Evolutionary conservation across 2,329 filamentous ascomycete species (phyloP).

Genomic region (Aspergillus amoenus): DNA sequence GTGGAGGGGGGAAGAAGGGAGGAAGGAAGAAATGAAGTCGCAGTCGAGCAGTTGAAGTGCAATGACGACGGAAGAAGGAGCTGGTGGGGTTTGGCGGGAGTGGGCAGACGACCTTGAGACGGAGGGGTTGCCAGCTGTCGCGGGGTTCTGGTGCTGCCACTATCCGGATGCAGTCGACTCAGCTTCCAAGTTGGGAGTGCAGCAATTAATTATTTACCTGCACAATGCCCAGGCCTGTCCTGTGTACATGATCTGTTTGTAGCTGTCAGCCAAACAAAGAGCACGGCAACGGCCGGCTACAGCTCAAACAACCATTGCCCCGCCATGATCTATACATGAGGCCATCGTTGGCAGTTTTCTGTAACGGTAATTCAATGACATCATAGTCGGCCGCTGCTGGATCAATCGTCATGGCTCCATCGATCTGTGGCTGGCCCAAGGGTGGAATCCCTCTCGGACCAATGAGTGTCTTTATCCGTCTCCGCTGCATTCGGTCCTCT

Average conservation of each 20-base stretch:
- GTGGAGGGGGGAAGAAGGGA: not conserved
- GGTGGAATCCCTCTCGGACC: slow-evolving; percentile 19
- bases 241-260: not conserved
- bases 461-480: slow-evolving; percentile 16
- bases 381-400: slow-evolving; percentile 18
- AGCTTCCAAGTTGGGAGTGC: no score
- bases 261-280: not conserved
- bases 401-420: slow-evolving; percentile 33
- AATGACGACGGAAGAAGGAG: not conserved
- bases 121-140: not conserved
- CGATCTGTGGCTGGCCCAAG: slow-evolving; percentile 31
- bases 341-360: not conserved
- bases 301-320: not conserved
- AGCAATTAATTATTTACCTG: no score
- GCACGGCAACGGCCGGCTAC: not conserved
- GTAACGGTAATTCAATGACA: slow-evolving; percentile 7
- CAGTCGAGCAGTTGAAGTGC: not conserved
- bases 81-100: slow-evolving; percentile 2
- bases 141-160: not conserved
- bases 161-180: not conserved
- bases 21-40: slow-evolving; percentile 3
- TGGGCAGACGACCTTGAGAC: not conserved
- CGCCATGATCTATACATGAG: slow-evolving; percentile 2
- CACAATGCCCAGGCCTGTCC: no score
- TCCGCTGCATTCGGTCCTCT: slow-evolving; percentile 17